A percentile compares a stretch with the other conserved stretches of the same genome.
These are phyloP conservation scores for Chenopodium quinoa DNA, from an alignment of 148 eudicot species.

Conservation along the genomic window DNA sequence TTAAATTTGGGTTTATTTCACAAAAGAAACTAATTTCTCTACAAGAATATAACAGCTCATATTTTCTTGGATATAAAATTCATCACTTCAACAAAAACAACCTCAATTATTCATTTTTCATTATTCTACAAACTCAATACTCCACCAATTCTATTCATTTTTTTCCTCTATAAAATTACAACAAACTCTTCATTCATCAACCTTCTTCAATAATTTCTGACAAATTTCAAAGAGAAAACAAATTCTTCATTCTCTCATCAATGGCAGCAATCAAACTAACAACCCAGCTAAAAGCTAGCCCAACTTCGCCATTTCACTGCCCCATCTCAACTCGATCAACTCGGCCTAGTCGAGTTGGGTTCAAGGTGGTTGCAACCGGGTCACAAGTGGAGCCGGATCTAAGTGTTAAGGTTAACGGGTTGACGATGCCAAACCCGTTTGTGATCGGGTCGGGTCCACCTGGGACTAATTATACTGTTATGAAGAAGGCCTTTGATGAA, in stretches of 20 bases:
- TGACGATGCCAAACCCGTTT: constrained; percentile 97
- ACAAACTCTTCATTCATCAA: background rate
- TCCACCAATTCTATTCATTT: too few relatives aligned
- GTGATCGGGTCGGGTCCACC: constrained; percentile 99
- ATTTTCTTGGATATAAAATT: background rate
- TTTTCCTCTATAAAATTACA: too few relatives aligned
- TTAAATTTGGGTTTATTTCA: too few relatives aligned
- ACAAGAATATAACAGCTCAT: constrained; percentile 1
- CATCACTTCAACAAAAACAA: background rate
- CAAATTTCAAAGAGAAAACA: background rate
- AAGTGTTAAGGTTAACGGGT: constrained; percentile 80
- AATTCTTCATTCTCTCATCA: background rate
- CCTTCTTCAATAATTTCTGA: background rate
- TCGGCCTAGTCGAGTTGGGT: constrained; percentile 44
- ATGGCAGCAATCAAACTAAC: constrained; percentile 30
- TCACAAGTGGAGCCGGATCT: constrained; percentile 63
- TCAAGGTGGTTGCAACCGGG: constrained; percentile 41
- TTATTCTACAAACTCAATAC: background rate
- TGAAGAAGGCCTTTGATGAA: constrained; percentile 96
- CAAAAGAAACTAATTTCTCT: background rate
- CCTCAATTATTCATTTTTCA: background rate
- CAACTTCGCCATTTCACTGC: background rate
- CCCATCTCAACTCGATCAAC: background rate
- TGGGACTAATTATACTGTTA: constrained; percentile 89
- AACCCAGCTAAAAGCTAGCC: constrained; percentile 21